phyloP scores from a whole-genome alignment of 2,329 filamentous ascomycete species.

The Nothophaeocryptopus gaeumannii region DNA sequence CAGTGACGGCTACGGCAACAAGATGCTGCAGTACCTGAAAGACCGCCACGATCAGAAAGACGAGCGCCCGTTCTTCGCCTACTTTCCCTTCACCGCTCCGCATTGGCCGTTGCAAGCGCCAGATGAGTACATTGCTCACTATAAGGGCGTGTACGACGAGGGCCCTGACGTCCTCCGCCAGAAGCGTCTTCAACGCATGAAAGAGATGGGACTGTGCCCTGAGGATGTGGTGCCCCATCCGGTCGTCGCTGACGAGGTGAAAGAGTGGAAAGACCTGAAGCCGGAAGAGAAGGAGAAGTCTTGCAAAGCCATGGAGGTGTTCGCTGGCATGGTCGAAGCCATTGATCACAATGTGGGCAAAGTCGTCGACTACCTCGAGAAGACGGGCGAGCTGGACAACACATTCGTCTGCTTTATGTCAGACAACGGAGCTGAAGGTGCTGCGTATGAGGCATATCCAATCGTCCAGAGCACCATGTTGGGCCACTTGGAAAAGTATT shows the following conservation, averaged over 20 bases:
- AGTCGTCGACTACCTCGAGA: conserved; percentile 55
- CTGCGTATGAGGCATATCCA: conserved; percentile 57
- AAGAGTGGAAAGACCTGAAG: conserved; percentile 49
- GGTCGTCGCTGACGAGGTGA: conserved; percentile 50
- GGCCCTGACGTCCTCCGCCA: conserved; percentile 57
- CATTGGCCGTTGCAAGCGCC: conserved; percentile 64
- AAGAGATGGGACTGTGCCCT: conserved; percentile 56
- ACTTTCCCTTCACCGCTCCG: conserved; percentile 60
- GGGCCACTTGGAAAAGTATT: conserved; percentile 56
- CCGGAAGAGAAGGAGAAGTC: conserved; percentile 50
- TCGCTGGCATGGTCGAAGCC: conserved; percentile 62
- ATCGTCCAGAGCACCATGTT: conserved; percentile 56
- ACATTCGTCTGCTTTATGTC: conserved; percentile 64
- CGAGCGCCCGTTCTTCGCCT: conserved; percentile 56
- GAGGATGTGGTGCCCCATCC: conserved; percentile 52
- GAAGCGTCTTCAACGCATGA: conserved; percentile 54
- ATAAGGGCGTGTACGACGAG: conserved; percentile 59
- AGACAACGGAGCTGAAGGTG: conserved; percentile 62
- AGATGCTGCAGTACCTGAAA: conserved; percentile 39
- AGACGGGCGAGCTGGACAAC: conserved; percentile 59
- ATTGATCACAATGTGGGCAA: conserved; percentile 62
- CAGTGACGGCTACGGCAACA: conserved; percentile 40
- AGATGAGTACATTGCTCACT: conserved; percentile 54
- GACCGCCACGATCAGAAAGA: conserved; percentile 37
- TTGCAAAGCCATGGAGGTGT: conserved; percentile 58